phyloP scores from a whole-genome alignment of 805 yeast species.

The Candida coquimbonensis region DNA sequence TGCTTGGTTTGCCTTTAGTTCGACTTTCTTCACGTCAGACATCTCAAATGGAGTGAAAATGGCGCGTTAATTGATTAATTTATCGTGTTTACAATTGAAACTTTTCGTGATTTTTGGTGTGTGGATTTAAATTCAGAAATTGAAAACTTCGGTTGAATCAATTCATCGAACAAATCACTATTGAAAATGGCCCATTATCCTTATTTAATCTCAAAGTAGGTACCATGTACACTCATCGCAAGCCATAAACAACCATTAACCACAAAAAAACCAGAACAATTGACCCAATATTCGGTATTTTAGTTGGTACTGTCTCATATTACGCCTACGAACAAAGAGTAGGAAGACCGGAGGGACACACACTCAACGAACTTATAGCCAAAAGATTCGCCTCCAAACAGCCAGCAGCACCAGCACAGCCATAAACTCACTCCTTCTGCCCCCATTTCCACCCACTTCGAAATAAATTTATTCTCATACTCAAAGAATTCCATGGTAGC shows the following conservation, averaged over 20 bases:
- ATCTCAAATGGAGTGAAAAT: neutral
- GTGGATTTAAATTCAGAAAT: too few relatives aligned
- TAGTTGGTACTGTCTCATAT: constrained; percentile 57
- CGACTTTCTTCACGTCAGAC: constrained; percentile 1
- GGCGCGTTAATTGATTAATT: too few relatives aligned
- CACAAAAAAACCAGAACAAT: constrained; percentile 28
- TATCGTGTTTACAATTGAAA: neutral
- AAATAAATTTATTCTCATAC: too few relatives aligned
- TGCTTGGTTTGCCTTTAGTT: neutral
- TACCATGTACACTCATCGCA: neutral
- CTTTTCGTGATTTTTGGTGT: neutral
- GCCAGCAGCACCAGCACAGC: neutral
- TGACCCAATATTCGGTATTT: constrained; percentile 61
- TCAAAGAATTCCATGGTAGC: neutral
- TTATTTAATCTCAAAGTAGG: constrained; percentile 22
- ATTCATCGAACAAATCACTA: too few relatives aligned
- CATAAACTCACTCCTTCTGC: neutral
- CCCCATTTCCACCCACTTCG: neutral
- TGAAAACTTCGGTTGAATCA: too few relatives aligned
- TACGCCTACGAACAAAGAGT: constrained; percentile 54
- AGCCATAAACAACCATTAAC: neutral
- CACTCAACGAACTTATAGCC: constrained; percentile 43
- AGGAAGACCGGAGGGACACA: constrained; percentile 53
- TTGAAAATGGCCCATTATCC: constrained; percentile 8
- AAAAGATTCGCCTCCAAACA: constrained; percentile 23